Evolutionary conservation across 2,329 filamentous ascomycete genomes (phyloP), one percentile per base, ranked within the genome.

Genomic region (Cylindrodendrum hubeiense): DNA sequence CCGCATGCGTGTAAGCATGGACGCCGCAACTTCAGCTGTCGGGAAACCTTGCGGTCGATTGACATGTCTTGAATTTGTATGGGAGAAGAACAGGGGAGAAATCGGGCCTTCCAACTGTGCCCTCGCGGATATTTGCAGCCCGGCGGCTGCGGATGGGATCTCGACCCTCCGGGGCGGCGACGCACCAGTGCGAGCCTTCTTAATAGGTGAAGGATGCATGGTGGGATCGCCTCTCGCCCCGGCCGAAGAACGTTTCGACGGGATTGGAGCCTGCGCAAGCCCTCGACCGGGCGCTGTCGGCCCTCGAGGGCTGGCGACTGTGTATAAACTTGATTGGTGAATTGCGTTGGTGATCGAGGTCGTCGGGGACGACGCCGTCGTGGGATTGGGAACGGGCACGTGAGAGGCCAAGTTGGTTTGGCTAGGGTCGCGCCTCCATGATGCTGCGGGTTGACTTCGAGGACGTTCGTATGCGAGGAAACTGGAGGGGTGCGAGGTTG

Each of bases 31-130:
- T 62, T 86, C 85, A 15, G 81, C 75, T 22, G 80, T 76, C 22
- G 76, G 76, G n/a, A 79, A 74, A 17, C 68, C 81, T 8, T 79
- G 75, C 15, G 82, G 80, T 34, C 83, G 79, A 60, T 72, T 73
- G 28, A 76, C 69, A 33, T 79, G 78, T 39, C 76, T 77, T 13
- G 78, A 77, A 17, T 80, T 71, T 37, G 79, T 81, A 62, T 82
- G 80, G 10, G 85, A 86, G 72, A 86, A 87, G 76, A 87, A 87
- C 26, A 87, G 78, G 6, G 86, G 85, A 8, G 85, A 87, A 10
- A 80, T 78, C n/a, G 82, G 76, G 33, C 78, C 78, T 47, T 83
- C 80, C 30, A 76, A 72, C 33, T 68, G 68, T 13, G 69, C 55
- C 43, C 77, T 71, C 55, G 73, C 75, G 15, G 73, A 67, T 67